Evolutionary conservation across 768 basidiomycete species (phyloP), one percentile per base, ranked within the genome.

Genomic region (Punctularia strigosozonata): DNA sequence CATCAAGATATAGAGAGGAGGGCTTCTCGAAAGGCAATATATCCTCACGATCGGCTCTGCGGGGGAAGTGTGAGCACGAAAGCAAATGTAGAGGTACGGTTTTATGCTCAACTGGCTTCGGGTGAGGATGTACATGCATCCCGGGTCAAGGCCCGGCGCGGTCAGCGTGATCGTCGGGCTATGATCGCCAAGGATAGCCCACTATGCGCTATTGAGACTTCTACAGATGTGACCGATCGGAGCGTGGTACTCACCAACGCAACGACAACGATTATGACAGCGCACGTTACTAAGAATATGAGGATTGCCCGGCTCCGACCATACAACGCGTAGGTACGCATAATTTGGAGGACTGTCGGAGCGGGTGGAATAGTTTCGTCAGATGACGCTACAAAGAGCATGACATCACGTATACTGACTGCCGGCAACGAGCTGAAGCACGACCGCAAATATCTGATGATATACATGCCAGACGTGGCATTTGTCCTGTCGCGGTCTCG

Each of bases 321-420:
- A 39, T 64, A 69, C 4, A 69, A 47, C 6, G 68, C 68, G 39
- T 63, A 64, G 35, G 59, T 64, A 6, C 68, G 60, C 55, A 68
- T 64, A 5, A 64, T 61, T n/a, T n/a, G n/a, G 36, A 67, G 51
- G 22, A n/a, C n/a, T n/a, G n/a, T n/a, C n/a, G n/a, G n/a, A n/a
- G n/a, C n/a, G n/a, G n/a, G n/a, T n/a, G n/a, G n/a, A n/a, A n/a
- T n/a, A n/a, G n/a, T n/a, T n/a, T n/a, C n/a, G n/a, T n/a, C n/a
- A n/a, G n/a, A n/a, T n/a, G n/a, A n/a, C n/a, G n/a, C n/a, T 13
- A 10, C 10, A 19, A 10, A 10, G 33, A 19, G 33, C 10, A 34
- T 12, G 33, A 10, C 10, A 34, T 8, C 10, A 20, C 20, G 33
- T n/a, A n/a, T n/a, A 19, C 33, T 50, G 12, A 56, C 64, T 65